A percentile compares a stretch with the other conserved stretches of the same genome.
Evolutionary conservation across 2,329 filamentous ascomycete genomes (phyloP).

Genomic region (Diaporthe humulicola): DNA sequence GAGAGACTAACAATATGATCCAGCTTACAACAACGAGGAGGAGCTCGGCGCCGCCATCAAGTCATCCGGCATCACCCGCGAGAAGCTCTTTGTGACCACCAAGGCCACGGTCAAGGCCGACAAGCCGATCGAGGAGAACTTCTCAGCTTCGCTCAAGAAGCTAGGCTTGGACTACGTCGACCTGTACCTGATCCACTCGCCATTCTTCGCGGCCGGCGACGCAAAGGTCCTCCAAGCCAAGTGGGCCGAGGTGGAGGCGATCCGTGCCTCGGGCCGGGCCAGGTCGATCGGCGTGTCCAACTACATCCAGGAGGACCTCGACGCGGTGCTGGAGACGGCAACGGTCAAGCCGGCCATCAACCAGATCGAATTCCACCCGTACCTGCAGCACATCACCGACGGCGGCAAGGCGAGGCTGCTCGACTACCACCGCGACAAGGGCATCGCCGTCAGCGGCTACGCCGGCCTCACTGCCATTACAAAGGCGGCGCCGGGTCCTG

Average conservation of each 20-base stretch:
- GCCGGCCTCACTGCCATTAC: slow-evolving; percentile 46
- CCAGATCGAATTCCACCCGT: slow-evolving; percentile 82
- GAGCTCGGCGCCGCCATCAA: slow-evolving; percentile 38
- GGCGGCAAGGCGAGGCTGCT: slow-evolving; percentile 41
- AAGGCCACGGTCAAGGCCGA: slow-evolving; percentile 35
- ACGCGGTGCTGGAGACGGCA: slow-evolving; percentile 66
- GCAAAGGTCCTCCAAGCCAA: slow-evolving; percentile 63
- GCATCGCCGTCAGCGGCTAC: slow-evolving; percentile 53
- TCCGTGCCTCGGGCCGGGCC: slow-evolving; percentile 73
- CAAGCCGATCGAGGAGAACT: slow-evolving; percentile 58
- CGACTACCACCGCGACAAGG: slow-evolving; percentile 53
- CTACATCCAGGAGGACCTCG: slow-evolving; percentile 68
- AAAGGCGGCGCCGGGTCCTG: slow-evolving; percentile 51
- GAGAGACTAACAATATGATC: neutral
- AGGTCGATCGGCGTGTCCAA: slow-evolving; percentile 81
- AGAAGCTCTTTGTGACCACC: slow-evolving; percentile 38
- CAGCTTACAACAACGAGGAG: slow-evolving; percentile 37
- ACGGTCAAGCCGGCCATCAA: slow-evolving; percentile 74
- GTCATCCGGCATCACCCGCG: slow-evolving; percentile 23
- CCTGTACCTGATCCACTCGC: slow-evolving; percentile 38
- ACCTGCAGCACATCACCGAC: slow-evolving; percentile 65
- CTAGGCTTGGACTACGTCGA: slow-evolving; percentile 77
- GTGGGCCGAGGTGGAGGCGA: slow-evolving; percentile 70
- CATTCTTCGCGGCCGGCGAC: slow-evolving; percentile 17
- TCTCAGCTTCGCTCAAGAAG: slow-evolving; percentile 70